Percentiles rank a stretch among this genome's conserved stretches.
These are phyloP conservation scores for Tolypocladium ovalisporum DNA, from an alignment of 2,329 filamentous ascomycete species.

Conservation along the genomic window DNA sequence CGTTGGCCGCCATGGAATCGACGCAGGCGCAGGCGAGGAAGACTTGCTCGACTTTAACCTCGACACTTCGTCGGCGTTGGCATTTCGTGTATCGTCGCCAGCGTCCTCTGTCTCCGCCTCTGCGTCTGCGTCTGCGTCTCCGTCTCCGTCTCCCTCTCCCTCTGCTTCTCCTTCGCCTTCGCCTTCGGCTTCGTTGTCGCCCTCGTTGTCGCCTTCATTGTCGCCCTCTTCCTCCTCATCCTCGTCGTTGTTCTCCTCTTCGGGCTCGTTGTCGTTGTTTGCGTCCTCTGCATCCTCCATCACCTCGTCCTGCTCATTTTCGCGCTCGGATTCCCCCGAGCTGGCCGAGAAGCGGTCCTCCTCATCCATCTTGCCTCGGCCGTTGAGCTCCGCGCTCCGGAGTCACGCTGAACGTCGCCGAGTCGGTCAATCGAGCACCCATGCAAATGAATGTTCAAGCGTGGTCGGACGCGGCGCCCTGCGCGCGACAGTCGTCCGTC, in stretches of 20 bases:
- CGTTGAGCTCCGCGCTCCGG: not conserved
- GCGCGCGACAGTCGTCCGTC: not conserved
- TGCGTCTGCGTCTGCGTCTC: conserved; percentile 18
- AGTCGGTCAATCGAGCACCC: not conserved
- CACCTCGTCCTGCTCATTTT: conserved; percentile 42
- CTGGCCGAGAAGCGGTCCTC: conserved; percentile 21
- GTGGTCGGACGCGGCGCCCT: not conserved
- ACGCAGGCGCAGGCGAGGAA: conserved; percentile 14
- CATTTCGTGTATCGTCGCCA: conserved; percentile 14
- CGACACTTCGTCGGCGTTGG: conserved; percentile 9
- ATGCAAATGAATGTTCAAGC: not conserved
- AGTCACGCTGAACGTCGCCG: not conserved
- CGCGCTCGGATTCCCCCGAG: conserved; percentile 21
- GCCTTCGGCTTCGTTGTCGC: conserved; percentile 23
- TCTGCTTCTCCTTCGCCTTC: conserved; percentile 29
- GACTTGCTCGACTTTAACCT: conserved; percentile 12
- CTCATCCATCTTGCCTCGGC: conserved; percentile 15
- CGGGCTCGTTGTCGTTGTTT: conserved; percentile 20
- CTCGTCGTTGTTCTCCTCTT: conserved; percentile 24
- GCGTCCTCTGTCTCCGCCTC: conserved; percentile 31
- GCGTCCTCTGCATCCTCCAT: conserved; percentile 40
- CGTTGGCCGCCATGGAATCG: conserved; percentile 35
- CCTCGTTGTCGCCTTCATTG: conserved; percentile 24
- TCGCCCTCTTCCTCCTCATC: conserved; percentile 36
- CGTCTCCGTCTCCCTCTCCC: too few relatives aligned